Conservation (phyloP, 2,329 filamentous ascomycete species). For the Aureobasidium pullulans region DNA sequence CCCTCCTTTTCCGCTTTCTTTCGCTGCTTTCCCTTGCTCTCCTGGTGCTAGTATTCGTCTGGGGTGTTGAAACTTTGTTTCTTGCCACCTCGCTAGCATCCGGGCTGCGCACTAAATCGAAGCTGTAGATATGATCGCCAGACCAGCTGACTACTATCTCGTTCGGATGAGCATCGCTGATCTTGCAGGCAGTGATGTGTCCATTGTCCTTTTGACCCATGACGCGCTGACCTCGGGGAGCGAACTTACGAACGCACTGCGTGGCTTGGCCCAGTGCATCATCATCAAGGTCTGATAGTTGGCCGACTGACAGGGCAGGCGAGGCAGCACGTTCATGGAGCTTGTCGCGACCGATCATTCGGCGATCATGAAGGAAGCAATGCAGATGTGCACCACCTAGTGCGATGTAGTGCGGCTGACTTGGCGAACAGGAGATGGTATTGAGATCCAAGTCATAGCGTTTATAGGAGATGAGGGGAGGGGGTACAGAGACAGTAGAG, state of each 20-base stretch:
- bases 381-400: conserved; percentile 61
- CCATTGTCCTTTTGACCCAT: conserved; percentile 50
- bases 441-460: conserved; percentile 57
- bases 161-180: conserved; percentile 60
- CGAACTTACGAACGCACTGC: conserved; percentile 59
- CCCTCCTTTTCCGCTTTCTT: conserved; percentile 53
- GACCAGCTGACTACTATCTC: conserved; percentile 64
- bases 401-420: conserved; percentile 62
- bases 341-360: conserved; percentile 57
- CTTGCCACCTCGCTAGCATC: conserved; percentile 41
- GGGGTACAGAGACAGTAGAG: conserved; percentile 46
- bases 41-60: background rate
- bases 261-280: conserved; percentile 53
- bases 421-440: conserved; percentile 60
- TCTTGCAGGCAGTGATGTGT: conserved; percentile 64
- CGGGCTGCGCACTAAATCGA: conserved; percentile 54
- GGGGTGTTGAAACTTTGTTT: background rate
- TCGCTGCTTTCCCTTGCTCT: conserved; percentile 27
- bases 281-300: conserved; percentile 40
- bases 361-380: conserved; percentile 61
- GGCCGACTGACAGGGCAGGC: conserved; percentile 33
- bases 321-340: conserved; percentile 46
- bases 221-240: conserved; percentile 50
- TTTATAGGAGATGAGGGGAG: conserved; percentile 61
- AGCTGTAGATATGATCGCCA: conserved; percentile 55